phyloP scores from a whole-genome alignment of 768 basidiomycete species.

The Holtermannia corniformis region DNA sequence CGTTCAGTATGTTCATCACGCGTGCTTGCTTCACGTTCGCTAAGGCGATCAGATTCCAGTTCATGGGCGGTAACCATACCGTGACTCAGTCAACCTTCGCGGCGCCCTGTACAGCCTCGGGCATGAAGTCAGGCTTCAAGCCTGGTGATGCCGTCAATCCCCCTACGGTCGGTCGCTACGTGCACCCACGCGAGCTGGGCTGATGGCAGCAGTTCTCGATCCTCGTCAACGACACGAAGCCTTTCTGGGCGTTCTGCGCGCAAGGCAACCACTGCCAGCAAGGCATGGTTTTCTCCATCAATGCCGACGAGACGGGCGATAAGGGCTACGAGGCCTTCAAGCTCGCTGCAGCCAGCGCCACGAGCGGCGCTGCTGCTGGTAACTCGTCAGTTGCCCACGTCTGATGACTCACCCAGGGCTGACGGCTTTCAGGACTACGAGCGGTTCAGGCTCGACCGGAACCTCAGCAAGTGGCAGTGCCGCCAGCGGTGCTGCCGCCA shows the following conservation, averaged over 20 bases:
- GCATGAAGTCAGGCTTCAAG: slow-evolving; percentile 13
- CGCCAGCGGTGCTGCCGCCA: neutral
- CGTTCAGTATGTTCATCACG: slow-evolving; percentile 1
- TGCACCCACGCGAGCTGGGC: neutral
- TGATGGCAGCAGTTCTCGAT: slow-evolving; percentile 6
- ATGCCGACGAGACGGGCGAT: slow-evolving; percentile 2
- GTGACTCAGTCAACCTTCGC: slow-evolving; percentile 18
- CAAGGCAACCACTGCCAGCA: slow-evolving; percentile 5
- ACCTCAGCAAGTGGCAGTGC: neutral
- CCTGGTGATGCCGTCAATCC: neutral
- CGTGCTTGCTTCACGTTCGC: neutral
- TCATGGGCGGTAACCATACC: slow-evolving; percentile 13
- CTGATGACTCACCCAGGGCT: no score
- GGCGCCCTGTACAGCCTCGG: slow-evolving; percentile 8
- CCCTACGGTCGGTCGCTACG: neutral
- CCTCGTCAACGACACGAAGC: slow-evolving; percentile 10
- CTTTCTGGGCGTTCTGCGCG: slow-evolving; percentile 13
- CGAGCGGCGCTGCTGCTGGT: neutral
- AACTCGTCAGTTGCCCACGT: neutral
- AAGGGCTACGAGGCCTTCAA: slow-evolving; percentile 13
- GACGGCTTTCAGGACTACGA: no score
- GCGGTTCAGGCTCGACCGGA: no score
- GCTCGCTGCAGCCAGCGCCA: slow-evolving; percentile 1
- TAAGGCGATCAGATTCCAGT: slow-evolving; percentile 6
- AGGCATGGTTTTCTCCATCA: slow-evolving; percentile 9